Evolutionary conservation across 176 grass and related monocot genomes (phyloP).

Genomic region (Luzula sylvatica): DNA sequence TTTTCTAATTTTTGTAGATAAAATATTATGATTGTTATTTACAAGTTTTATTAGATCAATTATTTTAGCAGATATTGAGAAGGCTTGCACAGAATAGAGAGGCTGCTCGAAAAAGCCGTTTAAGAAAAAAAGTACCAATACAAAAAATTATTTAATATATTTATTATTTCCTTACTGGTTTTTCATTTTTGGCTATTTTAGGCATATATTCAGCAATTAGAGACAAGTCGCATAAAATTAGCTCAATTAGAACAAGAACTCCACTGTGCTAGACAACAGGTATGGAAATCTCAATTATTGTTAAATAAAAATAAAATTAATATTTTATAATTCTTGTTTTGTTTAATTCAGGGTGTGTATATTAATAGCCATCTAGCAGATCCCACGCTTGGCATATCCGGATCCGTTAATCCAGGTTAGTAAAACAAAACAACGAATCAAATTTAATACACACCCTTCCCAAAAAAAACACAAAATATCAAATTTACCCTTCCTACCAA

Average conservation of each 20-base stretch:
- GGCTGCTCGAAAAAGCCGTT: conserved; percentile 69
- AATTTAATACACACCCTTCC: no score
- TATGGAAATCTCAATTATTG: conserved; percentile 14
- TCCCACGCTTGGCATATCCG: conserved; percentile 33
- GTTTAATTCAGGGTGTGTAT: conserved; percentile 27
- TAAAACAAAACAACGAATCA: neutral
- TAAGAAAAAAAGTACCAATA: conserved; percentile 68
- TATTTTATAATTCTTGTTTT: neutral
- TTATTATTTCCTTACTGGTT: neutral
- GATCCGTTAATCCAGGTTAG: conserved; percentile 51
- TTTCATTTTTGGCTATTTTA: conserved; percentile 17
- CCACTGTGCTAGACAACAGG: conserved; percentile 54
- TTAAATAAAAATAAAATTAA: conserved; percentile 11
- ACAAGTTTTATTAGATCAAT: neutral
- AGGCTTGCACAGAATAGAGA: conserved; percentile 90
- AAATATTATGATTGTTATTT: neutral
- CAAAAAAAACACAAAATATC: no score
- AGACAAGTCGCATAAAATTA: conserved; percentile 83
- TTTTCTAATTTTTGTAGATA: neutral
- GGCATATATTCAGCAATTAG: conserved; percentile 95
- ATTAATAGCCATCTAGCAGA: conserved; percentile 41
- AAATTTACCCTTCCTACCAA: neutral
- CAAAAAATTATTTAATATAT: neutral
- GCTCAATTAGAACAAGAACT: conserved; percentile 78
- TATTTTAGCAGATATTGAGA: conserved; percentile 41